Percentiles rank a stretch among this genome's conserved stretches.
phyloP scores from a whole-genome alignment of 495 filamentous ascomycete species.

The Sporormia fimetaria region DNA sequence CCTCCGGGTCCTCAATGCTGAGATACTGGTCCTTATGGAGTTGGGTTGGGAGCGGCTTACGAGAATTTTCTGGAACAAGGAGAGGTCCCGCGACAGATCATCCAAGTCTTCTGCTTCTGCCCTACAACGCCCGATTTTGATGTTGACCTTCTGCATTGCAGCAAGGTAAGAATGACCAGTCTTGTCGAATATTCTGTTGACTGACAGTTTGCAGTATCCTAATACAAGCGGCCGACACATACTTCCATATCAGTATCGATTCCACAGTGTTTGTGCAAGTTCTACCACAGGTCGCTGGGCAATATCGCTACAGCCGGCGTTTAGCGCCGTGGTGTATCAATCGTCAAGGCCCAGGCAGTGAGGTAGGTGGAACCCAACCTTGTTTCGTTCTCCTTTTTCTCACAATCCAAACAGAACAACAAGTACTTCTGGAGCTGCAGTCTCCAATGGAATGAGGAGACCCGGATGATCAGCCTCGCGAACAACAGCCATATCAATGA shows the following conservation, averaged over 20 bases:
- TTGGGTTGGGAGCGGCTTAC: not conserved
- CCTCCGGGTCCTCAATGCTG: constrained; percentile 6
- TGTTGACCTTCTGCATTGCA: not conserved
- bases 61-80: constrained; percentile 1
- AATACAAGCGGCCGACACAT: constrained; percentile 10
- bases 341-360: not conserved
- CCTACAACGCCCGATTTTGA: not conserved
- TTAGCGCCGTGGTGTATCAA: constrained; percentile 11
- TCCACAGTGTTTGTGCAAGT: constrained; percentile 1
- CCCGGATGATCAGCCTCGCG: not conserved
- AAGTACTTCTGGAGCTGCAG: constrained; percentile 15
- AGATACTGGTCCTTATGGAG: constrained; percentile 3
- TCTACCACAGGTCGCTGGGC: not conserved
- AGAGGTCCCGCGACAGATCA: not conserved
- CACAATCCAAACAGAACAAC: not conserved
- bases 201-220: constrained; percentile 1
- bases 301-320: not conserved
- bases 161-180: not conserved
- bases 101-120: not conserved
- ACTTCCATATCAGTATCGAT: constrained; percentile 4
- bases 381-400: no score
- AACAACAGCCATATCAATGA: not conserved
- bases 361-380: no score
- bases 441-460: not conserved
- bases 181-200: not conserved